These are phyloP conservation scores for Coemansia brasiliensis DNA, from an alignment of 192 early-diverging fungal species.

Conservation along the genomic window DNA sequence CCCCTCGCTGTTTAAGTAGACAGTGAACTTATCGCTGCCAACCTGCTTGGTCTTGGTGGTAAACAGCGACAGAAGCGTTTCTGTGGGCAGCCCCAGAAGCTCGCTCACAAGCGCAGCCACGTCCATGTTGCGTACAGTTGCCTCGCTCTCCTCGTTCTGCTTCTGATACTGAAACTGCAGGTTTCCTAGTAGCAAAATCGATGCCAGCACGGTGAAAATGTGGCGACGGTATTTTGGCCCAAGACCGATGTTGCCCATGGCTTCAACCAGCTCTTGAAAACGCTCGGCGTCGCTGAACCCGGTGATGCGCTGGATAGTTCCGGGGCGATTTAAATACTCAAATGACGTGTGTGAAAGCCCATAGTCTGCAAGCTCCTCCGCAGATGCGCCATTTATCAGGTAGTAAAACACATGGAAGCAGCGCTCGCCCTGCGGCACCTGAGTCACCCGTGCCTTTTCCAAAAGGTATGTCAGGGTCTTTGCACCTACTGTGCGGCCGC, in stretches of 20 bases:
- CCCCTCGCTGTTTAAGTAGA: conserved; percentile 72
- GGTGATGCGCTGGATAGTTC: conserved; percentile 58
- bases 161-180: conserved; percentile 76
- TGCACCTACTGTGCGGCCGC: conserved; percentile 81
- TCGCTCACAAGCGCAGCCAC: conserved; percentile 75
- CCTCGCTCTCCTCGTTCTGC: conserved; percentile 75
- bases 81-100: conserved; percentile 75
- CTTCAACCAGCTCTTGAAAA: conserved; percentile 68
- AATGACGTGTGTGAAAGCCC: conserved; percentile 52
- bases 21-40: conserved; percentile 77
- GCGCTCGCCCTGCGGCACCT: conserved; percentile 66
- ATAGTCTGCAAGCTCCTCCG: conserved; percentile 69
- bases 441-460: conserved; percentile 81
- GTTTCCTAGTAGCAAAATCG: conserved; percentile 87
- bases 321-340: conserved; percentile 59
- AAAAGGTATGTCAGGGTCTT: conserved; percentile 85
- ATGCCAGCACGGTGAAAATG: conserved; percentile 81
- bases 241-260: conserved; percentile 86
- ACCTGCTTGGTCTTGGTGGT: conserved; percentile 82
- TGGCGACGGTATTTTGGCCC: conserved; percentile 77
- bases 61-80: conserved; percentile 72
- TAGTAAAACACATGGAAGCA: conserved; percentile 97
- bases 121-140: conserved; percentile 74
- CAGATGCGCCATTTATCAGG: conserved; percentile 73
- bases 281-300: conserved; percentile 63